Base-by-base conservation (phyloP, 2,329 filamentous ascomycete genomes). In the Alternaria tenuissima region DNA sequence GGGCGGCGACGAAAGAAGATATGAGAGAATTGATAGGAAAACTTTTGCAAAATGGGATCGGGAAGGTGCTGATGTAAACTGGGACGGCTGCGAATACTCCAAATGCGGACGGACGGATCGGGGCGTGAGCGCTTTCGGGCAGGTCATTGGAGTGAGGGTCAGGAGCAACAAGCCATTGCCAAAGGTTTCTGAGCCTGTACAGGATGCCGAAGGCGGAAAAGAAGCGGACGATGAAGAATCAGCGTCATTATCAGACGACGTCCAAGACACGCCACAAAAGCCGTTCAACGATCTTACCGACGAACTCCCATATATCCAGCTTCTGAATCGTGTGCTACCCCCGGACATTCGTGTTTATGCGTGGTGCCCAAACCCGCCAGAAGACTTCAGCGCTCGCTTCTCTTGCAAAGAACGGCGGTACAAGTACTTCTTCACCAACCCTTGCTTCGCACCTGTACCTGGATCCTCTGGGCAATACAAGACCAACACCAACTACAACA, bases 401-500 rank as follows among this genome's bases (percentile, higher is more conserved):
- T 93, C 91, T 55, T 99, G 95, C 80, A 88, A 90, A 63, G 93
- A 97, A 80, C 87, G 95, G 22, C 90, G 91, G 67, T 99, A 99
- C 81, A 89, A 92, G 59, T 99, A 99, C 80, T 98, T 97, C 83
- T 99, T 99, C 82, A 98, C 95, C 0, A 93, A 97, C 76, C 95
- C 95, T 0, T 92, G 91, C 1, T 97, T 93, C 74, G 82, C 88
- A 3, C 93, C 93, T 0, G 83, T 87, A 5, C 88, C 90, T 0
- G 81, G 84, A 1, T 74, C 83, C 20, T 63, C 85, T 38, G 86
- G 86, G 5, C 78, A 86, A 46, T 80, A 81, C 36, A 73, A 68
- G 65, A 69, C 72, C n/a, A 47, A 28, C 52, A 7, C 38, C 38
- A 73, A 69, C 66, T 68, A 72, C n/a, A 47, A 22, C 52, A 7